These are phyloP conservation scores for Macrocystidia cucumis DNA, from an alignment of 1,284 basidiomycete species.

Conservation along the genomic window DNA sequence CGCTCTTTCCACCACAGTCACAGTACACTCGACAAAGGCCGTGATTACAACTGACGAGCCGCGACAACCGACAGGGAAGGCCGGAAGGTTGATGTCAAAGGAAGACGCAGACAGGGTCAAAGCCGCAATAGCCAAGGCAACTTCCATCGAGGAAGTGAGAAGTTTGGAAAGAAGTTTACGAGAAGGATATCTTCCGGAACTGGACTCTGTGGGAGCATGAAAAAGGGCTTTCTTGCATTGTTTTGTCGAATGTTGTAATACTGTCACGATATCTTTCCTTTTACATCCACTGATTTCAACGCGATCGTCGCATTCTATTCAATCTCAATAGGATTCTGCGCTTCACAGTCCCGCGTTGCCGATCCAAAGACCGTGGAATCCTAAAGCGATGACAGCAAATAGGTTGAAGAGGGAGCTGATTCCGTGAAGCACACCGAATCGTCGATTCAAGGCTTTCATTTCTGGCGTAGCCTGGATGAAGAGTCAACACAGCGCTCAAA, in stretches of 20 bases:
- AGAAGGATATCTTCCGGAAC: conserved; percentile 77
- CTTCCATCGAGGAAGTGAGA: conserved; percentile 87
- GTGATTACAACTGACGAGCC: conserved; percentile 64
- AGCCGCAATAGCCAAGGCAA: conserved; percentile 85
- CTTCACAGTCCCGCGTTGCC: conserved; percentile 42
- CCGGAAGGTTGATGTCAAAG: conserved; percentile 84
- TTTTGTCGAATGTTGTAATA: conserved; percentile 14
- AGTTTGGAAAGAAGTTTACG: conserved; percentile 82
- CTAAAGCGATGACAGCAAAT: conserved; percentile 48
- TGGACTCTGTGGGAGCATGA: conserved; percentile 70
- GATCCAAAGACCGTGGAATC: conserved; percentile 70
- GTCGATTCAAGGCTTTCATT: conserved; percentile 62
- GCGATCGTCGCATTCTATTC: not conserved
- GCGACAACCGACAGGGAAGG: conserved; percentile 52
- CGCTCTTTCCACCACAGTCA: conserved; percentile 66
- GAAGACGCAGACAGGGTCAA: conserved; percentile 89
- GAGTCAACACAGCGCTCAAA: conserved; percentile 3
- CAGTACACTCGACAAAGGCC: conserved; percentile 52
- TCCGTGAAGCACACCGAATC: conserved; percentile 62
- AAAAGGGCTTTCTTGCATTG: conserved; percentile 14
- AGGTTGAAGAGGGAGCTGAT: conserved; percentile 64
- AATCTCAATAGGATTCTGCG: conserved; percentile 20
- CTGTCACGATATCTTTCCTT: not conserved
- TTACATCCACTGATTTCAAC: not conserved
- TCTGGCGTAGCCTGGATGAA: conserved; percentile 49